Evolutionary conservation across 108 stramenopile genomes (phyloP), one percentile per base, ranked within the genome.

Genomic region (Skeletonema tropicum): DNA sequence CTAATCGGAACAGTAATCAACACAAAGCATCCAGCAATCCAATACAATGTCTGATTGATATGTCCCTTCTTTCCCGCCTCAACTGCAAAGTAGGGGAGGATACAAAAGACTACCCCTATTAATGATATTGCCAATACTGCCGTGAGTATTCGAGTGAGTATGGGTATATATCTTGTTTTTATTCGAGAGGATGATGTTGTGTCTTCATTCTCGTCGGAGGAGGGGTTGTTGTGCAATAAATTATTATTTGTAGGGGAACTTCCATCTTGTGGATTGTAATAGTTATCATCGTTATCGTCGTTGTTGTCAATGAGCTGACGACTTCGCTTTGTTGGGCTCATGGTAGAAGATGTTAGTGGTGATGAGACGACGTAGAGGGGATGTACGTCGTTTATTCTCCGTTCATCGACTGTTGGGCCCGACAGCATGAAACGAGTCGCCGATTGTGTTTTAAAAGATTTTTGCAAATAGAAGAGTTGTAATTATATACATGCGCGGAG

Each of bases 1-100:
- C 62, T 71, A 12, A 81, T 65, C 17, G 80, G 80, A 25, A 81
- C 71, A 0, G 80, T 71, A 60, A 81, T 60, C 71, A 81, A 66
- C 3, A 81, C 80, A 57, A 62, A 76, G 5, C 41, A 70, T 13
- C 80, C 80, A 2, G 80, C 80, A 13, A 69, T 61, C 45, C 71
- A 72, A 63, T 77, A 81, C 32, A 81, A 31, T 8, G 75, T 72
- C 14, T 72, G 60, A 29, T 72, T 65, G 29, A 62, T 72, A 23
- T 67, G 57, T 9, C 67, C 64, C 21, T 68, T 46, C 71, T 65
- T 65, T 29, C 71, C 71, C 10, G 70, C 71, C 52, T 71, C 33
- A 2, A 79, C 70, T 2, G 78, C 78, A n/a, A 67, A 67, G 35
- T 61, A 63, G 6, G 78, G 78, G 8, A 79, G 36, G 2, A 79